Base-by-base conservation (phyloP, 345 rosid species). In the Syzygium aqueum region DNA sequence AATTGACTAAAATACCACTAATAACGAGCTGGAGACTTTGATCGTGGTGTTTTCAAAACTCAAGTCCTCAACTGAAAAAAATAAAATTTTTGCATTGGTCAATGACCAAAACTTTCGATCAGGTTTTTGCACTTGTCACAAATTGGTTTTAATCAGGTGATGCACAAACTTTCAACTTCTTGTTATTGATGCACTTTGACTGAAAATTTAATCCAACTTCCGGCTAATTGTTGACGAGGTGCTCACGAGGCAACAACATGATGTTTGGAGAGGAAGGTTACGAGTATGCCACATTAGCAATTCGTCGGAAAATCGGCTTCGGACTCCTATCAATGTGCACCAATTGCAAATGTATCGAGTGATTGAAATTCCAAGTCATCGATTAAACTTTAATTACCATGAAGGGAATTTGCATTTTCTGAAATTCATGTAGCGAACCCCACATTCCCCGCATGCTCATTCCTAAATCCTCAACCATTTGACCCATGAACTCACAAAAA, bases 41-140 rank as follows among this genome's bases (percentile, higher is more conserved):
- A 22, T 22, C 10, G 25, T 23, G 61, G 0, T 0, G 0, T 0
- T 56, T 56, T 56, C 13, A 23, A 23, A 56, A 0, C 61, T 56
- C 61, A 56, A 56, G 13, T 27, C 10, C 14, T 56, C 0, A 56
- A 22, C 61, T 0, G n/a, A 56, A 56, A 27, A 56, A 9, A 1
- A 56, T 56, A 56, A 56, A 5, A 22, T 23, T 56, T 5, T 10
- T 56, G 61, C 61, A 23, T 56, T 56, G n/a, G 61, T 56, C 61
- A 56, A 59, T 0, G 65, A 59, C 0, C 15, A 59, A 59, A 59
- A 59, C 15, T 25, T 59, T 14, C 25, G 25, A 59, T 59, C 65
- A 59, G 30, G 30, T 59, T 59, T 27, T 15, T 59, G n/a, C 3
- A 14, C 30, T 25, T 10, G 10, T 25, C 65, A 59, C 30, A 25